Conservation (phyloP, 176 grass and related monocot species). For the Avena eriantha region DNA sequence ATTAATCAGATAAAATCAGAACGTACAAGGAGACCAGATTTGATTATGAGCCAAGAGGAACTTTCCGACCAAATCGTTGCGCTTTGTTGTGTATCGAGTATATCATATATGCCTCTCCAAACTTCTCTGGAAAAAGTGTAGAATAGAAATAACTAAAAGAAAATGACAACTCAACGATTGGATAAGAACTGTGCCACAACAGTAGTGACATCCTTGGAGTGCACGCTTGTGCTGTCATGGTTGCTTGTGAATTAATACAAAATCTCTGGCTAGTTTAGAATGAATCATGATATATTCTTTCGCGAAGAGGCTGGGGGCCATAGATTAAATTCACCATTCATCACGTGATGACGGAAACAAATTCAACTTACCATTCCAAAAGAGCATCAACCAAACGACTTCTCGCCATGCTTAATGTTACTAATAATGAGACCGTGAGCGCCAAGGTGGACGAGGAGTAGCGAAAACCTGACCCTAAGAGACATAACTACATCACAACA, state of each 20-base stretch:
- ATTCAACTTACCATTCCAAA: no score
- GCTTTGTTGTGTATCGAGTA: neutral
- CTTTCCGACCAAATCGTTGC: constrained; percentile 12
- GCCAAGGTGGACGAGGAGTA: no score
- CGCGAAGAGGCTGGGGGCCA: no score
- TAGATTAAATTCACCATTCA: no score
- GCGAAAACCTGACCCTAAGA: no score
- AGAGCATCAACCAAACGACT: no score
- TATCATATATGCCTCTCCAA: neutral
- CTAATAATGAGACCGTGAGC: no score
- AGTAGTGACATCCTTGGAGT: neutral
- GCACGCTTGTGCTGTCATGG: neutral
- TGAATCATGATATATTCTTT: neutral
- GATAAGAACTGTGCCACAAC: neutral
- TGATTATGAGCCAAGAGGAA: neutral
- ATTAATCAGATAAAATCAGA: constrained; percentile 6
- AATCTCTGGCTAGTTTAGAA: neutral
- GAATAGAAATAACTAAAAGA: constrained; percentile 6
- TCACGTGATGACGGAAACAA: no score
- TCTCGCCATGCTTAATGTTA: no score
- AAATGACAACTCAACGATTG: neutral
- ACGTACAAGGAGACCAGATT: neutral
- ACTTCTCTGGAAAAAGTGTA: constrained; percentile 5
- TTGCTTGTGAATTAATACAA: neutral
- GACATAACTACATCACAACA: no score